Conservation (phyloP, 768 basidiomycete genomes). For the Boletales sp. region DNA sequence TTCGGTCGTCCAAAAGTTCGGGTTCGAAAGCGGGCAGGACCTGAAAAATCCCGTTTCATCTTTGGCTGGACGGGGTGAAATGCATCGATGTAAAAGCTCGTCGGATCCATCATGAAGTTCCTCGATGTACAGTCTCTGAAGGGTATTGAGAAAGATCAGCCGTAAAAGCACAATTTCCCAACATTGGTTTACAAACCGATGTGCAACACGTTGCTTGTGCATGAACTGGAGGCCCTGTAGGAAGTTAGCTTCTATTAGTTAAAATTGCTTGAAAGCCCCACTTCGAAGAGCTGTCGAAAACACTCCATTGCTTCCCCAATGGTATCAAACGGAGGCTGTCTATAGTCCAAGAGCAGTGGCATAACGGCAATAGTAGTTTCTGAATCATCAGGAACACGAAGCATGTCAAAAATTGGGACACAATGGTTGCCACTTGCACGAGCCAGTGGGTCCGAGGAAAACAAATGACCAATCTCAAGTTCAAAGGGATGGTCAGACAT, state of each 20-base stretch:
- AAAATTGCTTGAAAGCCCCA: not conserved
- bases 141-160: not conserved
- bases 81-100: conserved; percentile 16
- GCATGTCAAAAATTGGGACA: conserved; percentile 24
- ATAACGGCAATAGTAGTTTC: conserved; percentile 29
- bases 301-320: conserved; percentile 17
- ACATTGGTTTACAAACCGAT: conserved; percentile 10
- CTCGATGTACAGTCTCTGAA: conserved; percentile 19
- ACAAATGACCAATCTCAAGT: conserved; percentile 24
- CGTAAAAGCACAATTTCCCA: no score
- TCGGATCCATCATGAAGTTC: conserved; percentile 33
- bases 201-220: conserved; percentile 14
- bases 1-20: conserved; percentile 24
- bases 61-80: conserved; percentile 23
- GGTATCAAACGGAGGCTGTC: conserved; percentile 24
- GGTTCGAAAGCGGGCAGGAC: conserved; percentile 20
- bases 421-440: conserved; percentile 28
- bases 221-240: conserved; percentile 11
- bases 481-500: conserved; percentile 20
- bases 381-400: conserved; percentile 7
- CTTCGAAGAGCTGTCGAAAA: conserved; percentile 31
- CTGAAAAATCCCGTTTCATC: conserved; percentile 14
- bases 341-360: conserved; percentile 31
- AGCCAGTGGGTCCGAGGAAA: not conserved
- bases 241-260: not conserved